Conservation (phyloP, 176 grass and related monocot genomes). For the Oropetium thomaeum region DNA sequence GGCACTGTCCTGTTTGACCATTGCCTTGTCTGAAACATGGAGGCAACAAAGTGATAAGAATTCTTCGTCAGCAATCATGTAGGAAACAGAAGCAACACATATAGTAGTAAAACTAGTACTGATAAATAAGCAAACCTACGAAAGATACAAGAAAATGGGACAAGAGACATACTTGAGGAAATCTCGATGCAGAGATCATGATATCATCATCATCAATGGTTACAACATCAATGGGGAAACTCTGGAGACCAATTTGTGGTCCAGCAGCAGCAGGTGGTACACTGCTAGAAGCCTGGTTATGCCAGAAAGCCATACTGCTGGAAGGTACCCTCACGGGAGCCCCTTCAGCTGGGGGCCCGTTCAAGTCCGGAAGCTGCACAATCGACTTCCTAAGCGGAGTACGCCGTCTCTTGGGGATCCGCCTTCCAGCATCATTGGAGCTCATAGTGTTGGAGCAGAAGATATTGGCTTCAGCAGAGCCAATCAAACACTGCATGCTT, state of each 20-base stretch:
- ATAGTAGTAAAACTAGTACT: background rate
- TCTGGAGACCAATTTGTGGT: constrained; percentile 34
- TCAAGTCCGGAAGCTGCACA: constrained; percentile 37
- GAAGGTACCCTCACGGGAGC: background rate
- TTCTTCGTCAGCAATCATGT: constrained; percentile 10
- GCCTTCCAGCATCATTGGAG: constrained; percentile 11
- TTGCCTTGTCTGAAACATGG: constrained; percentile 45
- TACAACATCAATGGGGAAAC: constrained; percentile 53
- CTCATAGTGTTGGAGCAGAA: constrained; percentile 27
- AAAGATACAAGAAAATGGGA: constrained; percentile 22
- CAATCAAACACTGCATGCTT: constrained; percentile 7
- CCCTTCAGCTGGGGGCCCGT: constrained; percentile 38
- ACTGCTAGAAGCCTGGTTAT: constrained; percentile 1
- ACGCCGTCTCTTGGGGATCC: constrained; percentile 32
- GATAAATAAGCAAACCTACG: background rate
- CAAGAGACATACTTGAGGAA: constrained; percentile 49
- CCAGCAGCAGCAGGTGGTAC: background rate
- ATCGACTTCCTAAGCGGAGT: background rate
- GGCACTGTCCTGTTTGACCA: constrained; percentile 17
- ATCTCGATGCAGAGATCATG: constrained; percentile 52
- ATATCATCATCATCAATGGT: constrained; percentile 58
- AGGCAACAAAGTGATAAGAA: background rate
- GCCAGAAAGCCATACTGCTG: background rate
- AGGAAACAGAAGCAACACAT: background rate
- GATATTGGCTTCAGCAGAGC: background rate